Evolutionary conservation across 768 basidiomycete species (phyloP).

Genomic region (Lanmaoa pseudosensibilis): DNA sequence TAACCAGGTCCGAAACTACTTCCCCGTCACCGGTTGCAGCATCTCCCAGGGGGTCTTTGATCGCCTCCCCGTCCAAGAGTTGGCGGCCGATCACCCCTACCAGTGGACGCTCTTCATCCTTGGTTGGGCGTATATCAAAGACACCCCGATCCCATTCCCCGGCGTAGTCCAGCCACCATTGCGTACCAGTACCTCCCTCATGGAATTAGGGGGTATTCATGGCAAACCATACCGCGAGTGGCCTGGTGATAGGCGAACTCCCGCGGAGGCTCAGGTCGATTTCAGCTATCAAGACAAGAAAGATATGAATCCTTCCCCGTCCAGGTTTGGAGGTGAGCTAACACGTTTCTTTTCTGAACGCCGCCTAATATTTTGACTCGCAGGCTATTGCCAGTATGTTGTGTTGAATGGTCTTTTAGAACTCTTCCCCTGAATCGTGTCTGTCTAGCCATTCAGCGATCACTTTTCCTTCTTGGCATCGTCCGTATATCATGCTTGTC

Average conservation of each 20-base stretch:
- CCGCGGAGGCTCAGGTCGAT: conserved; percentile 13
- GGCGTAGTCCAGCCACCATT: conserved; percentile 16
- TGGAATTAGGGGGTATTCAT: conserved; percentile 27
- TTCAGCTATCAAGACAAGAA: conserved; percentile 23
- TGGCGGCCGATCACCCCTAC: conserved; percentile 18
- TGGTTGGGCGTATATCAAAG: conserved; percentile 18
- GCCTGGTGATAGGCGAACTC: conserved; percentile 22
- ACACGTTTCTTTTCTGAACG: neutral
- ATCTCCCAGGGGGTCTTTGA: conserved; percentile 16
- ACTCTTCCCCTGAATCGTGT: neutral
- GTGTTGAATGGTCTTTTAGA: neutral
- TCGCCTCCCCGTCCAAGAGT: conserved; percentile 25
- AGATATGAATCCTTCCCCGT: conserved; percentile 26
- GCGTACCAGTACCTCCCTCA: conserved; percentile 7
- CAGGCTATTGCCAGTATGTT: conserved; percentile 31
- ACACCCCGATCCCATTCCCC: conserved; percentile 10
- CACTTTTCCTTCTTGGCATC: conserved; percentile 28
- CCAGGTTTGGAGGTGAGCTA: conserved; percentile 27
- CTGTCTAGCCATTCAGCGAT: conserved; percentile 20
- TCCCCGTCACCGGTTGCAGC: conserved; percentile 23
- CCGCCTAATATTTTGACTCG: neutral
- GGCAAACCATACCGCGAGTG: conserved; percentile 29
- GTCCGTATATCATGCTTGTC: conserved; percentile 30
- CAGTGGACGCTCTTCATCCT: conserved; percentile 31
- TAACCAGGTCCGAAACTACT: conserved; percentile 7